Base-by-base conservation (phyloP, 345 rosid species). In the Arabidopsis suecica region DNA sequence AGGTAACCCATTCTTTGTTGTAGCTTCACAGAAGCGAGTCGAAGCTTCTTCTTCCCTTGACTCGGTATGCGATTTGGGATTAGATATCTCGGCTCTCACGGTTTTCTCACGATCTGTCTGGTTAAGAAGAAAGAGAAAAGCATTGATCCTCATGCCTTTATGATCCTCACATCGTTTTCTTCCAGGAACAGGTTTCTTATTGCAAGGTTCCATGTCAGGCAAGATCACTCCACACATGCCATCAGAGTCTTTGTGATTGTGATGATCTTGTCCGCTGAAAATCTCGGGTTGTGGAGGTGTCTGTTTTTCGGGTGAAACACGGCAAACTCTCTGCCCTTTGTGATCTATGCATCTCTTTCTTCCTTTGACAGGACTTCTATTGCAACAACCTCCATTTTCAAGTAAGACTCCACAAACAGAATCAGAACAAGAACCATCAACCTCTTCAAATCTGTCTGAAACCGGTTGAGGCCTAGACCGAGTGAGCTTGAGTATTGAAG, bases 271-370 rank as follows among this genome's bases (percentile, higher is more conserved):
- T 23, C 23, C 58, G 60, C 40, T 50, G 74, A 79, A 32, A 32
- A 20, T 37, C 71, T 64, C 71, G 0, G 67, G 62, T 18, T 64
- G 16, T 56, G 28, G 25, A 23, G 68, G 57, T 45, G 12, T 51
- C 8, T 66, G 67, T 60, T 72, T 72, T 12, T 32, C 44, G 1
- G 77, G 74, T 4, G 81, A 72, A 51, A 78, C 81, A 50, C 77
- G 75, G 54, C 48, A 68, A 65, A 76, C 56, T 83, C 84, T 80
- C 85, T 75, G 86, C 44, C 95, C 90, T 75, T 87, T 88, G 68
- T 91, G 96, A 63, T 83, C 80, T 16, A 78, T 37, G 30, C 98
- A 93, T 77, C 97, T 88, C 75, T 86, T 87, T 80, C 88, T 85
- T 55, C 94, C 88, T 60, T 58, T 68, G n/a, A 82, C 79, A 7